Evolutionary conservation across 2,329 filamentous ascomycete species (phyloP).

Genomic region (Macroventuria anomochaeta): DNA sequence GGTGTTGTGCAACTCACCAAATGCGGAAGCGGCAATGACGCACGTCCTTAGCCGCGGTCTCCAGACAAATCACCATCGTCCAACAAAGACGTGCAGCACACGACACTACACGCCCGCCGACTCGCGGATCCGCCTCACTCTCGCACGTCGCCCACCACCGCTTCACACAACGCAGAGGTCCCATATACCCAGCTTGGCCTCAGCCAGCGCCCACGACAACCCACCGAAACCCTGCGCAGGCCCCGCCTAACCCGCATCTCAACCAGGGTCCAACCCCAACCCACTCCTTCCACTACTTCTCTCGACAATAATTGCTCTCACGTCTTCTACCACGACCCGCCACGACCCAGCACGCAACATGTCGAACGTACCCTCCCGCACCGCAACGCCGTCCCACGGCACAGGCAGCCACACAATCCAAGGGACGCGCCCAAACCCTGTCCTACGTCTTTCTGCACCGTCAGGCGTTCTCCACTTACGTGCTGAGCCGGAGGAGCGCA

Average conservation of each 20-base stretch:
- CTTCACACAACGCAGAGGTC: neutral
- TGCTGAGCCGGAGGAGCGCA: slow-evolving; percentile 52
- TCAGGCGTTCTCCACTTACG: slow-evolving; percentile 51
- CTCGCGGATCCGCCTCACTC: neutral
- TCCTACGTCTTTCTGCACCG: slow-evolving; percentile 43
- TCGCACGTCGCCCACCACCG: neutral
- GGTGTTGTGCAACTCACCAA: slow-evolving; percentile 12
- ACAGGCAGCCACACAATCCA: slow-evolving; percentile 36
- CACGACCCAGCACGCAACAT: neutral
- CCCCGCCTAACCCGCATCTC: slow-evolving; percentile 9
- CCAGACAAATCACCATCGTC: slow-evolving; percentile 41
- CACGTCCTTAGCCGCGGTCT: slow-evolving; percentile 9
- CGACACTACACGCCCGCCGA: neutral
- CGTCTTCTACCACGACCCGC: too few species aligned
- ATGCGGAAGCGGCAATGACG: slow-evolving; percentile 16
- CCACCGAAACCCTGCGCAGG: neutral
- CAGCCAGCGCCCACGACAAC: neutral
- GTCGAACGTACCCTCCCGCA: slow-evolving; percentile 26
- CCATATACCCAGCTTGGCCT: neutral
- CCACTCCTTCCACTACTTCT: neutral
- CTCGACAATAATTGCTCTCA: neutral
- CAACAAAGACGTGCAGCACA: slow-evolving; percentile 46
- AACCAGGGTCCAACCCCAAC: slow-evolving; percentile 5
- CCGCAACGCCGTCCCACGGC: slow-evolving; percentile 26
- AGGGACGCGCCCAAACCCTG: slow-evolving; percentile 35